Base-by-base conservation (phyloP, 306 rosid species). In the Hippophae gyantsensis region DNA sequence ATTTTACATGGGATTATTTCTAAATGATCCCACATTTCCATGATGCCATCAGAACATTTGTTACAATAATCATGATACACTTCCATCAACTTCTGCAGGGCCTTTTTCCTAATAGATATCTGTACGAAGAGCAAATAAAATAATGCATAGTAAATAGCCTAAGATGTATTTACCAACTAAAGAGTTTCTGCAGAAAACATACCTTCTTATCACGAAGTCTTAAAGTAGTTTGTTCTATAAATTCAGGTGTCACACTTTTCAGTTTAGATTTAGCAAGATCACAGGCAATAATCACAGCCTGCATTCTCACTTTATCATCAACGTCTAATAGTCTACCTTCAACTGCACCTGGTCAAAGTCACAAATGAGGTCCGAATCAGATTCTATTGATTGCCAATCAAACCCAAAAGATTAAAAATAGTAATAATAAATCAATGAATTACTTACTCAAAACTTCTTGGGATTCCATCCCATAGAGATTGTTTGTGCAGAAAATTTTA, bases 201-300 rank as follows among this genome's bases (percentile, higher is more conserved):
- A 79, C 99, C 96, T 79, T 85, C 78, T 85, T 88, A 79, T 92
- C 99, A 61, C 88, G 67, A 58, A 88, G 95, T 68, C 99, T 88
- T 75, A 81, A 89, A 10, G 80, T 59, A 60, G 72, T 78, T 80
- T 76, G 86, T 65, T 83, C 75, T 56, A 92, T 54, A 66, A 88
- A 75, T 65, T 71, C 82, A 61, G 72, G 66, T 52, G 95, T 81
- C 67, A 63, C 86, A 57, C 48, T 72, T 69, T 68, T 77, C 72
- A 78, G 57, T 69, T 83, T 85, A 51, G 82, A 85, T 61, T 66
- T 76, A 68, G 72, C 83, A 83, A 92, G 79, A 82, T 92, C 99
- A 72, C 96, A 92, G 68, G 87, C 82, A 63, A 86, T 83, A 74
- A 74, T 58, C 70, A 92, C 84, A 2, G 96, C 95, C 66, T 73